Base-by-base conservation (phyloP, 768 basidiomycete species). In the Astraeus odoratus region DNA sequence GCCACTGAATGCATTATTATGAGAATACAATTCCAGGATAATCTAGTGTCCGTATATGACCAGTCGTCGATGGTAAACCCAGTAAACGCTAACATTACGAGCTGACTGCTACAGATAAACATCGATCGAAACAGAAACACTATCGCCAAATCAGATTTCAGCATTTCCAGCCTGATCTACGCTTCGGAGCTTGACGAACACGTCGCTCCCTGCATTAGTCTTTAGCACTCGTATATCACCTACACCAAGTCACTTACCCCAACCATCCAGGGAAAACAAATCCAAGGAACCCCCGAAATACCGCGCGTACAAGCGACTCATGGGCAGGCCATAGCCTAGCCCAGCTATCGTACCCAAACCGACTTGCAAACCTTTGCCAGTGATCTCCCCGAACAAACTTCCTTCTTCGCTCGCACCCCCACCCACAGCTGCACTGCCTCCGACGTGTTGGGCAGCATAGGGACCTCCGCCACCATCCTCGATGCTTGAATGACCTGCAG, bases 331-430 rank as follows among this genome's bases (percentile, higher is more conserved):
- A 51, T 92, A 94, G 2, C 91, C 91, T 24, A 94, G 65, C 0
- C 91, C 91, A 6, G 91, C 90, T 46, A 94, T 86, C 3, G 88
- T 89, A n/a, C 91, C 91, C 57, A 92, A 68, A 12, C 86, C 87
- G 8, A 78, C 80, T 58, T 88, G 83, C 31, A 92, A 54, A 6
- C 86, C 84, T 55, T 83, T 82, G 0, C 78, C 76, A 3, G 86
- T 80, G 19, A 92, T 87, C 58, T 88, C 88, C 18, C 76, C 74
- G 55, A 92, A 90, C 27, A 92, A 58, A 53, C 76, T 75, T 2
- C 67, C 71, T 38, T 73, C 72, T 8, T 63, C 60, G 8, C 58
- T 59, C 3, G 50, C 50, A 25, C 65, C 66, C 8, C 68, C 77
- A 10, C 67, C 76, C 30, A 85, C 66, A 22, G 78, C 78, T 3